A percentile compares a stretch with the other conserved stretches of the same genome.
phyloP scores from a whole-genome alignment of 345 rosid species.

The Luvunga scandens region DNA sequence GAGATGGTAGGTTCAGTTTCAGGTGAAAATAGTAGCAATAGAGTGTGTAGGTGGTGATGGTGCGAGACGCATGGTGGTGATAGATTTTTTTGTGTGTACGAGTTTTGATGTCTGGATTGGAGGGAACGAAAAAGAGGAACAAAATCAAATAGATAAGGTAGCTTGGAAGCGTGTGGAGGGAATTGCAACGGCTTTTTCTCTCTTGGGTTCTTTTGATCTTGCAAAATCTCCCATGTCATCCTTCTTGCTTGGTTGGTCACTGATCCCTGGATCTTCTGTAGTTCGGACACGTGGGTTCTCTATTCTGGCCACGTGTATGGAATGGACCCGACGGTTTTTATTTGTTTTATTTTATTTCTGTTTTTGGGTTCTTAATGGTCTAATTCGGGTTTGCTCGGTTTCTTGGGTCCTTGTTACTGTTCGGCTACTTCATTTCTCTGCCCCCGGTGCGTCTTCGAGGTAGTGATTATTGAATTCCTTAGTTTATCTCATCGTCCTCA shows the following conservation, averaged over 20 bases:
- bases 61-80: neutral
- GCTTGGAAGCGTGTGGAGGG: conserved; percentile 63
- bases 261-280: neutral
- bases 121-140: conserved; percentile 33
- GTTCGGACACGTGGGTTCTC: conserved; percentile 17
- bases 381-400: too few relatives aligned
- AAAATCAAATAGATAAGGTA: conserved; percentile 35
- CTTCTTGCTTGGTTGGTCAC: neutral
- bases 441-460: too few relatives aligned
- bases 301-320: neutral
- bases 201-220: conserved; percentile 11
- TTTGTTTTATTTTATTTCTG: too few relatives aligned
- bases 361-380: conserved; percentile 4
- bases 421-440: too few relatives aligned
- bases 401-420: too few relatives aligned
- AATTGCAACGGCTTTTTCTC: conserved; percentile 32
- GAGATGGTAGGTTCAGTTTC: neutral
- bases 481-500: too few relatives aligned
- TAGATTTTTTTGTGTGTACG: neutral
- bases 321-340: too few relatives aligned
- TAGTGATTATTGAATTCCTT: too few relatives aligned
- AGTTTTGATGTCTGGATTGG: conserved; percentile 44
- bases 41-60: neutral
- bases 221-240: conserved; percentile 45
- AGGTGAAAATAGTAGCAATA: conserved; percentile 5